A percentile compares a stretch with the other conserved stretches of the same genome.
These are phyloP conservation scores for Reutealis trisperma DNA, from an alignment of 345 rosid genomes.

Conservation along the genomic window DNA sequence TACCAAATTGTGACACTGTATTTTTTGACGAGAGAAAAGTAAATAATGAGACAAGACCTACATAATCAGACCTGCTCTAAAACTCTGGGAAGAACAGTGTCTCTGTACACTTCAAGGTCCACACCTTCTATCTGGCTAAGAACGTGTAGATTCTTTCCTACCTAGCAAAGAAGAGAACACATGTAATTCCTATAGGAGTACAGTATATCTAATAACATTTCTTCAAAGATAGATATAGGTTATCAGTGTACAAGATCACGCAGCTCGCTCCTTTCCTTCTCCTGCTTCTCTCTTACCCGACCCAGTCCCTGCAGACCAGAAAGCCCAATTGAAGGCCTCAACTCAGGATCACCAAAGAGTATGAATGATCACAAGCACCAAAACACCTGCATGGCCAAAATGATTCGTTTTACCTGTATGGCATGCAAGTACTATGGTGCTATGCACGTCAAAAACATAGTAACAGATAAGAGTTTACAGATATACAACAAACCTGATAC, in stretches of 20 bases:
- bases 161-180: conserved; percentile 46
- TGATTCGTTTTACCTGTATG: conserved; percentile 62
- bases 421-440: conserved; percentile 60
- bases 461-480: conserved; percentile 41
- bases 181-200: not conserved
- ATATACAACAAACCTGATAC: conserved; percentile 88
- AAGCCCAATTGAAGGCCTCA: conserved; percentile 97
- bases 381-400: conserved; percentile 92
- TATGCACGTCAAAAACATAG: conserved; percentile 51
- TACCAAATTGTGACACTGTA: not conserved
- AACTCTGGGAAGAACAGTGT: conserved; percentile 90
- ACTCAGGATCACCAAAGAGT: conserved; percentile 92
- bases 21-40: not conserved
- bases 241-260: conserved; percentile 90
- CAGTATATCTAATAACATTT: not conserved
- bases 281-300: conserved; percentile 95
- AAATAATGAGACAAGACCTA: conserved; percentile 1
- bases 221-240: conserved; percentile 36
- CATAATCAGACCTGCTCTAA: conserved; percentile 76
- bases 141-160: conserved; percentile 97
- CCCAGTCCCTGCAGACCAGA: conserved; percentile 99
- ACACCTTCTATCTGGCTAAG: conserved; percentile 96
- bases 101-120: conserved; percentile 90
- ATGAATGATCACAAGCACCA: conserved; percentile 90
- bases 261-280: conserved; percentile 97